Conservation (phyloP, 2,329 filamentous ascomycete genomes). For the Aspergillus sp. region DNA sequence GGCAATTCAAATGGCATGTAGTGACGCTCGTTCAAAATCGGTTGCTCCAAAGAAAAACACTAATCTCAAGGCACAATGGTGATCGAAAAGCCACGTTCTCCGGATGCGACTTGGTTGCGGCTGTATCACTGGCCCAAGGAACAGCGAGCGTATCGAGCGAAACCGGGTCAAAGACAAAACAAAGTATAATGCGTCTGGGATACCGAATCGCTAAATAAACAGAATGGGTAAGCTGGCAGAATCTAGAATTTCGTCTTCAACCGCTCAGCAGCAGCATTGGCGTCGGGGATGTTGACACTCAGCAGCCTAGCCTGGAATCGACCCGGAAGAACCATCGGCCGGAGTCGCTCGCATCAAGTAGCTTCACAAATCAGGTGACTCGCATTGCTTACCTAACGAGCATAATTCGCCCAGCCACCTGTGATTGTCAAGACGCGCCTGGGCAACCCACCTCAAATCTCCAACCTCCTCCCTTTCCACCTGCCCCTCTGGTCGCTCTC, state of each 20-base stretch:
- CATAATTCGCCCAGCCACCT: conserved; percentile 6
- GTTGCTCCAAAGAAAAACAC: neutral
- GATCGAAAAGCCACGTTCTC: conserved; percentile 23
- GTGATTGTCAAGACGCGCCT: conserved; percentile 1
- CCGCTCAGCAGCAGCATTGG: neutral
- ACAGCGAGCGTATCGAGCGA: conserved; percentile 2
- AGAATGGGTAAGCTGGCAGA: conserved; percentile 1
- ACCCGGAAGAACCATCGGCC: conserved; percentile 4
- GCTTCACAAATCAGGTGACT: neutral
- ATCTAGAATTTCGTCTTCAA: conserved; percentile 1
- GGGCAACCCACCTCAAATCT: conserved; percentile 9
- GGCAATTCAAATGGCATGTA: neutral
- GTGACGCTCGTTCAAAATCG: neutral
- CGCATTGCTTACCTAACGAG: neutral
- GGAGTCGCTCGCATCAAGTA: neutral
- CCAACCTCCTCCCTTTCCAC: conserved; percentile 8
- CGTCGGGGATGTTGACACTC: conserved; percentile 2
- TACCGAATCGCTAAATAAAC: neutral
- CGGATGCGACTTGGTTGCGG: conserved; percentile 33
- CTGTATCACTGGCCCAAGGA: conserved; percentile 16
- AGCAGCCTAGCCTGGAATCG: conserved; percentile 17
- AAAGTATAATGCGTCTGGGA: neutral
- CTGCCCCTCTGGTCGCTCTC: conserved; percentile 8
- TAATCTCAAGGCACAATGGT: neutral
- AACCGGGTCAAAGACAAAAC: conserved; percentile 4